These are phyloP conservation scores for Aspergillus tamarii DNA, from an alignment of 2,329 filamentous ascomycete species.

Conservation along the genomic window DNA sequence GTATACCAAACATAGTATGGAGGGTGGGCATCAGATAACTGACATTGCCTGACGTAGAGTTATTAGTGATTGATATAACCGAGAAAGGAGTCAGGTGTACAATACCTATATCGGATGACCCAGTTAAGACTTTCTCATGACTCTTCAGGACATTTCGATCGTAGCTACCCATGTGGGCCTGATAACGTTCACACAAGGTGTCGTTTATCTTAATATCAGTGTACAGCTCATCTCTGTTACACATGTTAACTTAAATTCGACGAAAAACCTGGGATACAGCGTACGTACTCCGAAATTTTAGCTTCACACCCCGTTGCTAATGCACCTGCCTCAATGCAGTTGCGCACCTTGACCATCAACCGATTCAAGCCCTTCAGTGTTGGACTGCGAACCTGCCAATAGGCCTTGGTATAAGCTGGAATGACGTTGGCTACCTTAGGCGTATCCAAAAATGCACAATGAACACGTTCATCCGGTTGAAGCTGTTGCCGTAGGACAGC, in stretches of 20 bases:
- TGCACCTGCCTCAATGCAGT: constrained; percentile 41
- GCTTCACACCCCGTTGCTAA: constrained; percentile 40
- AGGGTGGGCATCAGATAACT: constrained; percentile 52
- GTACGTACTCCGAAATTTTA: constrained; percentile 34
- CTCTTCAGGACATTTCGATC: constrained; percentile 42
- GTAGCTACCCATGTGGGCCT: constrained; percentile 47
- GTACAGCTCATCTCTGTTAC: constrained; percentile 38
- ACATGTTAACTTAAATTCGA: not conserved
- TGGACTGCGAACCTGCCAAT: constrained; percentile 52
- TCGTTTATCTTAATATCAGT: constrained; percentile 52
- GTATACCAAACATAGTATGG: constrained; percentile 54
- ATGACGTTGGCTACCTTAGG: constrained; percentile 61
- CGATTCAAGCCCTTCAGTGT: constrained; percentile 44
- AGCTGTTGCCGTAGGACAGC: constrained; percentile 61
- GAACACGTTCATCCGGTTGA: constrained; percentile 56
- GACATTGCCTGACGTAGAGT: constrained; percentile 48
- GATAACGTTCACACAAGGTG: constrained; percentile 49
- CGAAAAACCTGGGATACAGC: too few relatives aligned
- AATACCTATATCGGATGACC: constrained; percentile 52
- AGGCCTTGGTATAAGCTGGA: constrained; percentile 52
- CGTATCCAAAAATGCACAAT: constrained; percentile 58
- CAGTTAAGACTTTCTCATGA: constrained; percentile 44
- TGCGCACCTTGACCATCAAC: constrained; percentile 32
- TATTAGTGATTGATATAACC: not conserved
- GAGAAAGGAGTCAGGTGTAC: not conserved